Conservation (phyloP, 345 rosid species). For the Hibiscus trionum region DNA sequence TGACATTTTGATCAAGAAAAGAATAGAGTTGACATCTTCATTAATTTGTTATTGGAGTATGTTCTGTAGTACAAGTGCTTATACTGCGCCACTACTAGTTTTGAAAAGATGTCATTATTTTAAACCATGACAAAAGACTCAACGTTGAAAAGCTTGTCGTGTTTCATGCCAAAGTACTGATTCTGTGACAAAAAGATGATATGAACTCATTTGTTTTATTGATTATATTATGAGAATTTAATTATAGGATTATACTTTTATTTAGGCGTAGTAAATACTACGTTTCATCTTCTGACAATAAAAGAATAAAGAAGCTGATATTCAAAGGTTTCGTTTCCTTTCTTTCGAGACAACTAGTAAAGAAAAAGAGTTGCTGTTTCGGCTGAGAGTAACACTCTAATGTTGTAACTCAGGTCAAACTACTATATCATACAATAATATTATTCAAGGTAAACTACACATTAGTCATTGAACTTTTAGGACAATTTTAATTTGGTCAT, state of each 20-base stretch:
- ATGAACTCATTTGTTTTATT: background rate
- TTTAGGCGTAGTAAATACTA: background rate
- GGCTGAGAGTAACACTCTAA: no score
- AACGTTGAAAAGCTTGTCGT: background rate
- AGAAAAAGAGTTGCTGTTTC: background rate
- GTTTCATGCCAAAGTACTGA: background rate
- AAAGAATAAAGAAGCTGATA: background rate
- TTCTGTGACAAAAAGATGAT: background rate
- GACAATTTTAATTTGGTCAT: no score
- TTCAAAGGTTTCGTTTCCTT: constrained; percentile 18
- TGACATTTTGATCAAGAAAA: background rate
- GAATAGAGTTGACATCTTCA: background rate
- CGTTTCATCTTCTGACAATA: no score
- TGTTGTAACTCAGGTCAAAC: no score
- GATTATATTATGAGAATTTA: background rate
- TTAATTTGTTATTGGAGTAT: background rate
- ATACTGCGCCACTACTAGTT: background rate
- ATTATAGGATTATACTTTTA: background rate
- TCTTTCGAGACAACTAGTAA: background rate
- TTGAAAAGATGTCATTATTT: background rate
- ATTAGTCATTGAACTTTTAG: no score
- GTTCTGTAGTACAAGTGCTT: background rate
- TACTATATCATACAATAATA: no score
- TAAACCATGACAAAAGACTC: background rate
- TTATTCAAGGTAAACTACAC: no score